Evolutionary conservation across 2,329 filamentous ascomycete species (phyloP).

Genomic region (Aspergillus caelatus): DNA sequence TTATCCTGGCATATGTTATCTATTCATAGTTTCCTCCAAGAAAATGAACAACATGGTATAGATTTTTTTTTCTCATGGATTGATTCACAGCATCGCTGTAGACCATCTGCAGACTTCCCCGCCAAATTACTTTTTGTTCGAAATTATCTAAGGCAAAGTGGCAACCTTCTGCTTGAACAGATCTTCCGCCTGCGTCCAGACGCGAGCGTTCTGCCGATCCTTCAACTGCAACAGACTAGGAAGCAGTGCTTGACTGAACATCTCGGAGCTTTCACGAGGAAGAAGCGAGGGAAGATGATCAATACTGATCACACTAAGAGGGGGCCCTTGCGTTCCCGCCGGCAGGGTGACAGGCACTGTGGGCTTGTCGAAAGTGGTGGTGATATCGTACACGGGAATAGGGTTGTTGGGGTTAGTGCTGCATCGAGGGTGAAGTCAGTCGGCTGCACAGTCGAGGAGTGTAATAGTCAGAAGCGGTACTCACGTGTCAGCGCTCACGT

Average conservation of each 20-base stretch:
- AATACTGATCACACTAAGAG: constrained; percentile 81
- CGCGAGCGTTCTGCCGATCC: constrained; percentile 67
- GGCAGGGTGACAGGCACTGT: constrained; percentile 69
- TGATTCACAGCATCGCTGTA: background rate
- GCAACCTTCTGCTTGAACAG: constrained; percentile 81
- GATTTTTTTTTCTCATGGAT: background rate
- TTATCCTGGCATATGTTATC: background rate
- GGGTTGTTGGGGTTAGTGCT: constrained; percentile 54
- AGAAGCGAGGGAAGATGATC: constrained; percentile 83
- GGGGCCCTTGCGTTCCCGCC: constrained; percentile 57
- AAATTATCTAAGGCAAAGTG: constrained; percentile 55
- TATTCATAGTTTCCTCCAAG: background rate
- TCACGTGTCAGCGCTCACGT: constrained; percentile 60
- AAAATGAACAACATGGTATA: constrained; percentile 2
- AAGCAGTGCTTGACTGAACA: constrained; percentile 77
- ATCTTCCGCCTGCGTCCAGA: constrained; percentile 86
- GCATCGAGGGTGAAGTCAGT: constrained; percentile 35
- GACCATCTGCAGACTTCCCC: background rate
- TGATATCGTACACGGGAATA: constrained; percentile 76
- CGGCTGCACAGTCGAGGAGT: background rate
- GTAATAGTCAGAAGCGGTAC: constrained; percentile 4
- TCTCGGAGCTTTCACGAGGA: constrained; percentile 83
- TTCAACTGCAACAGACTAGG: constrained; percentile 78
- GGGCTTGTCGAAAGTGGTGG: constrained; percentile 86
- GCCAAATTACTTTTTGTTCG: background rate